Evolutionary conservation across 1,284 basidiomycete species (phyloP), one percentile per base, ranked within the genome.

Genomic region (Albatrellus sp.): DNA sequence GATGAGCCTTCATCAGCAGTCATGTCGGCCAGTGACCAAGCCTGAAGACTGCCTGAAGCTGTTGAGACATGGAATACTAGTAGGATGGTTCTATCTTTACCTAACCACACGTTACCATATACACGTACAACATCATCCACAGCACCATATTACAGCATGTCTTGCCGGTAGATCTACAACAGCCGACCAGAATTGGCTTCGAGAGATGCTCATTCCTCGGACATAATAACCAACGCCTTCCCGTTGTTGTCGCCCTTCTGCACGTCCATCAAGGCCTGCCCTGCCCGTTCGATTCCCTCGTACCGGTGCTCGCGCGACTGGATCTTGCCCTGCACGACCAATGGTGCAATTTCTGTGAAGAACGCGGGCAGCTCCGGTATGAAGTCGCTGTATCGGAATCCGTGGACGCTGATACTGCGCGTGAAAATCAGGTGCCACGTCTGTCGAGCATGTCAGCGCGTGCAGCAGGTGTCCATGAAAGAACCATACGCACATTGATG

Each of bases 171-270:
- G 24, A 24, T 7, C 7, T 24, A 7, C 24, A 24, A 24, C 24
- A 24, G 24, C 24, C 7, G 24, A 4, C 24, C 24, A 7, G 24
- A 3, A 24, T 7, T 4, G 24, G 24, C 24, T 24, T 24, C 24
- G 7, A 24, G 9, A 3, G 16, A 35, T 3, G 13, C 29, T 49
- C 55, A 63, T 31, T 67, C 61, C 34, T 71, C 62, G 0, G 68
- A 67, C 13, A 79, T 71, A 33, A 67, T 52, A 16, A 77, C 56
- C 2, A 77, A 67, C 11, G 66, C 68, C 61, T 83, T 83, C 0
- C 70, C 80, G 16, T 61, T 66, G 55, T 81, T 82, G 46, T 58
- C 60, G 0, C 80, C 80, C 37, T 64, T 66, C 54, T 71, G 73
- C 8, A 80, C 68, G 36, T 68, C 72, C 29, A 69, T 49, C 30